A percentile compares a stretch with the other conserved stretches of the same genome.
Evolutionary conservation across 2,329 filamentous ascomycete genomes (phyloP).

Genomic region (Cercospora sesami): DNA sequence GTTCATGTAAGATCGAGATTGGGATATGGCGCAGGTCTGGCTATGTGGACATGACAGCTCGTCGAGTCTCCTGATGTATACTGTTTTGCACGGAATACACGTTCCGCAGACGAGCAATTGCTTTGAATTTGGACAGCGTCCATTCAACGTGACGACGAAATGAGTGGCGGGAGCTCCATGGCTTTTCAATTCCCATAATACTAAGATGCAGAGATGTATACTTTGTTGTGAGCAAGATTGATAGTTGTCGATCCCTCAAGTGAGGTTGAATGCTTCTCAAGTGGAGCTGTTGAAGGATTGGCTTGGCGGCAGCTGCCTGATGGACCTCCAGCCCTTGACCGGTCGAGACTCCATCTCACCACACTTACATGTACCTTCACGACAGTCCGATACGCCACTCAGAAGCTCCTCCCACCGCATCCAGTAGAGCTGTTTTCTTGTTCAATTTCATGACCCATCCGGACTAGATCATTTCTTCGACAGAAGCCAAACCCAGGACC

Average conservation of each 20-base stretch:
- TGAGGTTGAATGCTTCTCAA: not conserved
- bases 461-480: not conserved
- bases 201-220: too few relatives aligned
- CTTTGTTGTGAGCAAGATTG: not conserved
- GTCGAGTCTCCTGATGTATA: not conserved
- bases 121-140: too few relatives aligned
- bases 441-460: not conserved
- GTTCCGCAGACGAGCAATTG: too few relatives aligned
- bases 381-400: not conserved
- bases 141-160: too few relatives aligned
- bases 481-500: not conserved
- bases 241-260: too few relatives aligned
- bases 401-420: not conserved
- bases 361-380: not conserved
- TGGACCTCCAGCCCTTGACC: not conserved
- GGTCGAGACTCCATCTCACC: not conserved
- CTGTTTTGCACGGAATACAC: too few relatives aligned
- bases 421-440: not conserved
- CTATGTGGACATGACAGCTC: not conserved
- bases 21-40: not conserved
- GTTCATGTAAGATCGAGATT: not conserved
- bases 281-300: constrained; percentile 2
- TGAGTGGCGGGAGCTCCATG: too few relatives aligned
- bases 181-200: too few relatives aligned
- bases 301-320: constrained; percentile 1